Conservation (phyloP, 805 yeast genomes). For the Ogataea saltuana region DNA sequence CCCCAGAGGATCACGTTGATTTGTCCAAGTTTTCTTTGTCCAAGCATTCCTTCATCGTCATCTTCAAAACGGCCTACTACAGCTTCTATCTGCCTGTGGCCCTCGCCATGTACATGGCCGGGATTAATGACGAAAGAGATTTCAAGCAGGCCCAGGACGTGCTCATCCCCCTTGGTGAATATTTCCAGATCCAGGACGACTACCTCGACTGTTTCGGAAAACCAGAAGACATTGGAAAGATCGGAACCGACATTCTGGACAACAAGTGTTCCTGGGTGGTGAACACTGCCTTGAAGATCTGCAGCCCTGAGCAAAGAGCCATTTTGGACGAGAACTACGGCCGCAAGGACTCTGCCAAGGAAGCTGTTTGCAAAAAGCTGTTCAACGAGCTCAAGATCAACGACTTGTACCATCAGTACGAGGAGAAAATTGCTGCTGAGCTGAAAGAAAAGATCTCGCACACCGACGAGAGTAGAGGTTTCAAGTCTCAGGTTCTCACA, state of each 20-base stretch:
- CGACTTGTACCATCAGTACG: constrained; percentile 72
- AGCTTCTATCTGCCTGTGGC: constrained; percentile 98
- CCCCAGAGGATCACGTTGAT: constrained; percentile 94
- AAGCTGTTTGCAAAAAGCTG: constrained; percentile 67
- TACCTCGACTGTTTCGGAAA: constrained; percentile 96
- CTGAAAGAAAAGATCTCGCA: constrained; percentile 64
- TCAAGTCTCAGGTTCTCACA: constrained; percentile 81
- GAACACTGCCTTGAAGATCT: constrained; percentile 85
- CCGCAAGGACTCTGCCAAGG: constrained; percentile 67
- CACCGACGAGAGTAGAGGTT: constrained; percentile 90
- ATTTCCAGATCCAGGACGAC: constrained; percentile 98
- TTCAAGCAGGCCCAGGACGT: constrained; percentile 86
- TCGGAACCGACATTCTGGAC: constrained; percentile 97
- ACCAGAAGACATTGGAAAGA: constrained; percentile 96
- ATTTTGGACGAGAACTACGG: constrained; percentile 90
- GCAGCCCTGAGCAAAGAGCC: constrained; percentile 76
- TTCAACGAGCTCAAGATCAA: constrained; percentile 76
- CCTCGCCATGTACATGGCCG: constrained; percentile 91
- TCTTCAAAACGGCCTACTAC: constrained; percentile 95
- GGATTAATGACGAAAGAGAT: constrained; percentile 67
- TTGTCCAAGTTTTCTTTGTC: constrained; percentile 79
- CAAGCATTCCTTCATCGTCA: constrained; percentile 94
- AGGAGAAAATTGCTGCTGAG: constrained; percentile 70
- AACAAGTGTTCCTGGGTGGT: constrained; percentile 98
- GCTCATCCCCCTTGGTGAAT: constrained; percentile 93